phyloP scores from a whole-genome alignment of 176 grass and related monocot species.

The Miscanthus lutarioriparius region DNA sequence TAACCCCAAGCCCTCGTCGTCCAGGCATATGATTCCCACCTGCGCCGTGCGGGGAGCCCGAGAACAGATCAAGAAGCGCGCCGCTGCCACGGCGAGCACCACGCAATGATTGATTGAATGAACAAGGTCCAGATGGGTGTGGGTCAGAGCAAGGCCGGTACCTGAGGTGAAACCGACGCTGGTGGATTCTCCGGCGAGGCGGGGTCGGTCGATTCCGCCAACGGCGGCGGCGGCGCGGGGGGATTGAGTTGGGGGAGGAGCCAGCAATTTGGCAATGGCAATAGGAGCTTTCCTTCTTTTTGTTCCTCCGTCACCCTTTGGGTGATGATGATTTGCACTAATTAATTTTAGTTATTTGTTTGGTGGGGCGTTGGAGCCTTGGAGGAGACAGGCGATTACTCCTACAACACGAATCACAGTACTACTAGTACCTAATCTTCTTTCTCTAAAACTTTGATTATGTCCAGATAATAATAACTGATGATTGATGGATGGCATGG shows the following conservation, averaged over 20 bases:
- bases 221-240: background rate
- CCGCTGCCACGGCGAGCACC: background rate
- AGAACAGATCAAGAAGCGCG: background rate
- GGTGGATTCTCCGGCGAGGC: background rate
- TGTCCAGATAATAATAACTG: background rate
- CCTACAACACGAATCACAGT: background rate
- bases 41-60: background rate
- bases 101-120: background rate
- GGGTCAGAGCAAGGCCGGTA: background rate
- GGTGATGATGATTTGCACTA: background rate
- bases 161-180: background rate
- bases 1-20: background rate
- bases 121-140: background rate
- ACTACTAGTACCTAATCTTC: background rate
- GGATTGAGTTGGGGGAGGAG: no score
- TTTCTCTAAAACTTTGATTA: no score
- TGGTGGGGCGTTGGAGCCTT: background rate
- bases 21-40: background rate
- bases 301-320: background rate
- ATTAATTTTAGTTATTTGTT: constrained; percentile 7
- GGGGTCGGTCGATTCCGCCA: background rate
- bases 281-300: background rate
- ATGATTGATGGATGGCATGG: background rate
- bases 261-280: background rate
- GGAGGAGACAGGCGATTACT: background rate